Conservation (phyloP, 768 basidiomycete species). For the Mycena rosella region DNA sequence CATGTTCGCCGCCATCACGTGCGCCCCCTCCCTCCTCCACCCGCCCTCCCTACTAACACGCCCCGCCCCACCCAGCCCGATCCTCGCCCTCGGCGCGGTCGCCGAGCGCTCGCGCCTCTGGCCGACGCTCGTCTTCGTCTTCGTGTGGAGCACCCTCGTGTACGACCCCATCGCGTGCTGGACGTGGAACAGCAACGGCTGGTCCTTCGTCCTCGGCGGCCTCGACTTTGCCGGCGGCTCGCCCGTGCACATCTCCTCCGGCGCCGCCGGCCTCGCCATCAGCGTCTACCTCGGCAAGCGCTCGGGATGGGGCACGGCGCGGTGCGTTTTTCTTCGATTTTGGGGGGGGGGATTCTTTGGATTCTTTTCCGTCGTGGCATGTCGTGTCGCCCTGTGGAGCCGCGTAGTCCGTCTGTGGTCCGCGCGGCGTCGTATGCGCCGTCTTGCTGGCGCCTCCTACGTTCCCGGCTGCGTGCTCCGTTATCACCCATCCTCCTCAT, state of each 20-base stretch:
- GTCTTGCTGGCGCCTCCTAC: too few species aligned
- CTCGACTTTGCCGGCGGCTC: slow-evolving; percentile 78
- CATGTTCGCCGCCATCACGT: slow-evolving; percentile 94
- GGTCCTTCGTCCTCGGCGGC: slow-evolving; percentile 66
- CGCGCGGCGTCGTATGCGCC: too few species aligned
- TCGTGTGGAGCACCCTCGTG: slow-evolving; percentile 89
- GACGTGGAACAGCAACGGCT: slow-evolving; percentile 91
- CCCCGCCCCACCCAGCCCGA: slow-evolving; percentile 64
- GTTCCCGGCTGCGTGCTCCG: too few species aligned
- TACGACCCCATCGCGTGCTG: slow-evolving; percentile 97
- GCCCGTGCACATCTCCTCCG: slow-evolving; percentile 78
- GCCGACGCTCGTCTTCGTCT: slow-evolving; percentile 90
- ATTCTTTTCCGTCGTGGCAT: too few species aligned
- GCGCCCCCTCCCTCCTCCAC: slow-evolving; percentile 42
- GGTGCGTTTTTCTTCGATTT: slow-evolving; percentile 1
- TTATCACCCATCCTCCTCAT: too few species aligned
- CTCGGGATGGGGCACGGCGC: slow-evolving; percentile 73
- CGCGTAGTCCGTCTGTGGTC: too few species aligned
- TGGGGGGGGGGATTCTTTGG: neutral
- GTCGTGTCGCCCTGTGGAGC: too few species aligned
- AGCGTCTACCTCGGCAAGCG: slow-evolving; percentile 75
- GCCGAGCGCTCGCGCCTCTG: slow-evolving; percentile 91
- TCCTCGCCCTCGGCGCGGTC: slow-evolving; percentile 92
- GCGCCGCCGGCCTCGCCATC: slow-evolving; percentile 72
- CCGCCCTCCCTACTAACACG: slow-evolving; percentile 34